Evolutionary conservation across 106 monocot genomes (phyloP).

Genomic region (Allium cepa): DNA sequence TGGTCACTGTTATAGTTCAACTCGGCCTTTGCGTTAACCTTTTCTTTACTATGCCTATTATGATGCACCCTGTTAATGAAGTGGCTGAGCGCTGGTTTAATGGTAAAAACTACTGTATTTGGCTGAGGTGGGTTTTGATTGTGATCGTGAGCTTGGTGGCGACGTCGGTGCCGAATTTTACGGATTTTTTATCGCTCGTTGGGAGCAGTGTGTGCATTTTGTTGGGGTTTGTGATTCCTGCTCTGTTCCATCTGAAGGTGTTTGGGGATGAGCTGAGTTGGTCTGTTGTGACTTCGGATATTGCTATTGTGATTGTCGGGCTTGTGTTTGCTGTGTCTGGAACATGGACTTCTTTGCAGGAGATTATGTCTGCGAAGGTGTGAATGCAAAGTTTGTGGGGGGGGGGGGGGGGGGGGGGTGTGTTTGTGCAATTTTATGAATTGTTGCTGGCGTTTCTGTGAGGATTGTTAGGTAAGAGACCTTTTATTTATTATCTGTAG

Average conservation of each 20-base stretch:
- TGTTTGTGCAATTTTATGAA: too few species aligned
- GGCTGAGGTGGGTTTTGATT: conserved; percentile 40
- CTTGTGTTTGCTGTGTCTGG: conserved; percentile 33
- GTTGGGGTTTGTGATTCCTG: conserved; percentile 47
- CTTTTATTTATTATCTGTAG: too few species aligned
- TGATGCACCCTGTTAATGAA: conserved; percentile 66
- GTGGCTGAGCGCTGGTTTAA: conserved; percentile 44
- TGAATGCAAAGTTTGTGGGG: neutral
- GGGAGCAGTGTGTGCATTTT: conserved; percentile 48
- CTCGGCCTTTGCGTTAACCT: conserved; percentile 59
- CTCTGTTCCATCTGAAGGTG: conserved; percentile 42
- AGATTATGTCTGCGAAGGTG: conserved; percentile 21
- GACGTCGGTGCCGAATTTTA: conserved; percentile 43
- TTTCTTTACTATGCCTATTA: conserved; percentile 62
- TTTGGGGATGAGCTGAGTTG: conserved; percentile 29
- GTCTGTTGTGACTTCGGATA: conserved; percentile 12
- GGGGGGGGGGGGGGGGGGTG: too few species aligned
- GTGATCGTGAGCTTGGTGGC: conserved; percentile 30
- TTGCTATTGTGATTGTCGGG: conserved; percentile 27
- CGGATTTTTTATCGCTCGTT: conserved; percentile 52
- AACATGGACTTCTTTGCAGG: conserved; percentile 32
- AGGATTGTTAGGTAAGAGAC: too few species aligned
- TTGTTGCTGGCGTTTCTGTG: too few species aligned
- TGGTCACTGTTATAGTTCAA: conserved; percentile 35
- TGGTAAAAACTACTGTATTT: conserved; percentile 34